phyloP scores from a whole-genome alignment of 208 protist species.

The Trichomonas vaginalis region DNA sequence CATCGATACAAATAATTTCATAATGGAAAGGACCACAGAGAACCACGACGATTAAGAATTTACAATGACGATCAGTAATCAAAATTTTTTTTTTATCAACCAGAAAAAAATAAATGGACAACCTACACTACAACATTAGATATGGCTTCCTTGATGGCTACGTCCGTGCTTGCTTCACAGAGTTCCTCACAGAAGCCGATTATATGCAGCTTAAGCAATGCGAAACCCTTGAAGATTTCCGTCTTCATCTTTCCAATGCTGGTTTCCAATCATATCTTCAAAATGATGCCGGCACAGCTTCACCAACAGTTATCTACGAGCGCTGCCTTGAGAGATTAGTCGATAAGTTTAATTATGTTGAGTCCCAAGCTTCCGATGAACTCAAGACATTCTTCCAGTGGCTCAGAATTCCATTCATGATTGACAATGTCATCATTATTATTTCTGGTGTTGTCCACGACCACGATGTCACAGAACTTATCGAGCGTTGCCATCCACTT shows the following conservation, averaged over 20 bases:
- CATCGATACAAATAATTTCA: too few relatives aligned
- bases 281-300: background rate
- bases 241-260: background rate
- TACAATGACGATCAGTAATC: background rate
- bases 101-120: background rate
- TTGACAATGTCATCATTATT: slow-evolving; percentile 6
- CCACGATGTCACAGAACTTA: background rate
- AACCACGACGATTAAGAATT: background rate
- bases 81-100: background rate
- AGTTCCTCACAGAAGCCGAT: background rate
- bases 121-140: background rate
- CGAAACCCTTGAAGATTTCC: background rate
- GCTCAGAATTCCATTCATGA: slow-evolving; percentile 7
- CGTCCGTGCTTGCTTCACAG: background rate
- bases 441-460: background rate
- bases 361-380: background rate
- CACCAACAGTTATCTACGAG: slow-evolving; percentile 3
- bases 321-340: background rate
- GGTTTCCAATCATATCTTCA: background rate
- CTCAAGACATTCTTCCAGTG: slow-evolving; percentile 14
- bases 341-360: background rate
- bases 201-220: slow-evolving; percentile 3
- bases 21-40: too few relatives aligned
- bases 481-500: background rate
- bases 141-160: background rate